Base-by-base conservation (phyloP, 2,329 filamentous ascomycete genomes). In the Penicillium sp. region DNA sequence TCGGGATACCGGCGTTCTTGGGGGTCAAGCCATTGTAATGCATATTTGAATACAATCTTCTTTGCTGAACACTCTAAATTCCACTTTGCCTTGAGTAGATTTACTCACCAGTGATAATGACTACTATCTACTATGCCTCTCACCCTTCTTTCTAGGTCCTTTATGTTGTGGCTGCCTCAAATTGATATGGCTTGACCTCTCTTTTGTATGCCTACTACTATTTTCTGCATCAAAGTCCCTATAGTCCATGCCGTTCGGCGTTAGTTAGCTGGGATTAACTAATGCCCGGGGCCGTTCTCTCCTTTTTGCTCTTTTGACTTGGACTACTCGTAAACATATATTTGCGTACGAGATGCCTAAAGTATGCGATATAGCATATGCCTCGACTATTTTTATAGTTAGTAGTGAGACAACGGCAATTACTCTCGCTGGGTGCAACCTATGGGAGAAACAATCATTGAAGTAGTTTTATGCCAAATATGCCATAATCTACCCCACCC, bases 1-100 rank as follows among this genome's bases (percentile, higher is more conserved):
- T 64, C 28, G 61, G 61, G 62, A 61, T 61, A 65, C 53, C 25
- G 63, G 61, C 61, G 62, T 65, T 64, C 30, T 53, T 54, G 56
- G 52, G 59, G 60, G 53, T 52, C 37, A 50, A 53, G 52, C 50
- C 57, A 58, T 50, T 60, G 51, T 60, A 60, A 64, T 62, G 60
- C 63, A 65, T 64, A 58, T 54, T 56, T 59, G 43, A 64, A 64
- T 64, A 58, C 57, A 45, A 61, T 44, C 50, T 45, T 25, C 35
- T 46, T 46, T 55, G 36, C 56, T 56, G 30, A 40, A 28, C 38
- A 51, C 28, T 42, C 5, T 41, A 14, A 9, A 26, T 26, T 17
- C 33, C 22, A 10, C 42, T 42, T 35, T 17, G 41, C n/a, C 43
- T 41, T 35, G 7, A 25, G 41, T 14, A 5, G 22, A 30, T 26